Percentiles rank a stretch among this genome's conserved stretches.
Evolutionary conservation across 441 rosid species (phyloP).

Genomic region (Breynia disticha): DNA sequence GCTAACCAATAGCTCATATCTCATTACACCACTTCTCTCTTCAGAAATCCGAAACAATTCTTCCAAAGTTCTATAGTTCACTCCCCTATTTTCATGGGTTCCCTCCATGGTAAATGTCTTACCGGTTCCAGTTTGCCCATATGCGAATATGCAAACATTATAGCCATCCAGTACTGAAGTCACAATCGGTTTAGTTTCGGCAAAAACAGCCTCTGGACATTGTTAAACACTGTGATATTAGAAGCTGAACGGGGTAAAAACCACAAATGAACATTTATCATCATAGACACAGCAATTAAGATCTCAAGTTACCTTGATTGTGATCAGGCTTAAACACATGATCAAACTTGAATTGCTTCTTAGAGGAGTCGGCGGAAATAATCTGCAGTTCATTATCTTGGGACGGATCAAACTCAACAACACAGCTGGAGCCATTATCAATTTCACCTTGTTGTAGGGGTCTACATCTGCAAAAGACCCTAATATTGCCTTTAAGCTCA

Average conservation of each 20-base stretch:
- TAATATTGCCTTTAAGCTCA: slow-evolving; percentile 84
- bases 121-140: slow-evolving; percentile 95
- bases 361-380: slow-evolving; percentile 42
- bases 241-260: too few species aligned
- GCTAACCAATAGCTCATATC: slow-evolving; percentile 62
- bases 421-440: slow-evolving; percentile 38
- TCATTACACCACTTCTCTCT: slow-evolving; percentile 58
- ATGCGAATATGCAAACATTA: slow-evolving; percentile 94
- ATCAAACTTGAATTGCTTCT: slow-evolving; percentile 69
- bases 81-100: slow-evolving; percentile 62
- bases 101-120: slow-evolving; percentile 98
- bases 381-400: slow-evolving; percentile 79
- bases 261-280: too few species aligned
- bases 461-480: slow-evolving; percentile 88
- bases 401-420: slow-evolving; percentile 59
- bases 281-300: too few species aligned
- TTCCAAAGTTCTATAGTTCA: slow-evolving; percentile 78
- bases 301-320: slow-evolving; percentile 53
- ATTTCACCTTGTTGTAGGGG: slow-evolving; percentile 60
- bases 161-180: slow-evolving; percentile 80
- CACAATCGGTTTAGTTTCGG: slow-evolving; percentile 72
- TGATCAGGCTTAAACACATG: slow-evolving; percentile 62
- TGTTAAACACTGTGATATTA: slow-evolving; percentile 10
- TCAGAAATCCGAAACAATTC: slow-evolving; percentile 49
- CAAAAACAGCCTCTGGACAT: slow-evolving; percentile 62